Conservation (phyloP, 306 rosid genomes). For the Vigna radiata region DNA sequence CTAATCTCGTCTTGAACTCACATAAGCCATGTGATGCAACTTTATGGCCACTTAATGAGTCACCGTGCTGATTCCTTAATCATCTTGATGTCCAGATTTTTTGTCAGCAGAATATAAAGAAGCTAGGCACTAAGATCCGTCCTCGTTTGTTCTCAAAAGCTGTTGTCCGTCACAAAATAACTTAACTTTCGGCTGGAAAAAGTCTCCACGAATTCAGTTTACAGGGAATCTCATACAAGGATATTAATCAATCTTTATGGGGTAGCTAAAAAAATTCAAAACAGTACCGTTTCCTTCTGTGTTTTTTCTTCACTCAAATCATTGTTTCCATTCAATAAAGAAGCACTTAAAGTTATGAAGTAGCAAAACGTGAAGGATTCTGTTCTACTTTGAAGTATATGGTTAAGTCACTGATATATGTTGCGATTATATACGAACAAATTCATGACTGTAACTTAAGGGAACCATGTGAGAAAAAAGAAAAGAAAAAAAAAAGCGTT, state of each 20-base stretch:
- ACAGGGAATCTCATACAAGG: neutral
- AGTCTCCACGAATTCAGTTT: neutral
- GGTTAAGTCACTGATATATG: neutral
- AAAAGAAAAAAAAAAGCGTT: neutral
- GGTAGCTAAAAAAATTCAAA: neutral
- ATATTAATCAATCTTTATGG: constrained; percentile 18
- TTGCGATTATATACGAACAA: neutral
- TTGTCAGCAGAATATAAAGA: constrained; percentile 30
- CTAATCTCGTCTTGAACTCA: constrained; percentile 19
- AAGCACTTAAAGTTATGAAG: neutral
- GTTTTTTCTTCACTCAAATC: neutral
- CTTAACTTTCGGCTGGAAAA: constrained; percentile 14
- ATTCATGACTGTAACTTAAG: neutral
- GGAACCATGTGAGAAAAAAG: neutral
- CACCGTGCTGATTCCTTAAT: constrained; percentile 41
- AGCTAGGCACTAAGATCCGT: constrained; percentile 11
- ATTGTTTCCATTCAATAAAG: neutral
- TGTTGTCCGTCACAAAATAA: constrained; percentile 10
- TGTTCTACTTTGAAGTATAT: neutral
- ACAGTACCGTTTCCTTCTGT: neutral
- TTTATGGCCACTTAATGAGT: constrained; percentile 26
- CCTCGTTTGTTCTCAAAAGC: constrained; percentile 13
- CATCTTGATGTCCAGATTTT: constrained; percentile 12
- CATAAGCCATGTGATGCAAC: constrained; percentile 26
- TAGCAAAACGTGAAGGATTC: neutral